A percentile compares a stretch with the other conserved stretches of the same genome.
phyloP scores from a whole-genome alignment of 106 monocot species.

The Iris macrosiphon region DNA sequence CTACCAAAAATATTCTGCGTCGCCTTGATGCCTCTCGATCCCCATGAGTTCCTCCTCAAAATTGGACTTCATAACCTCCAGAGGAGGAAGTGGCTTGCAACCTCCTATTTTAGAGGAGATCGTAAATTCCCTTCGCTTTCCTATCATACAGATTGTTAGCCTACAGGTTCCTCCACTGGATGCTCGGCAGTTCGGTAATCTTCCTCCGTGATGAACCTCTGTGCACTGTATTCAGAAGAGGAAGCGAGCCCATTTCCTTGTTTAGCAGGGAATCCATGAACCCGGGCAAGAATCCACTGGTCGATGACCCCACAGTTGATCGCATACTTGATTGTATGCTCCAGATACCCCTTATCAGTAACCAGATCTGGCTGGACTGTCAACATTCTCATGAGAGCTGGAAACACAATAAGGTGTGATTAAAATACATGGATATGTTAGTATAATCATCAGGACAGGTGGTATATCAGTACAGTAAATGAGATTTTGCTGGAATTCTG shows the following conservation, averaged over 20 bases:
- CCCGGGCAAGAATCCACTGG: conserved; percentile 50
- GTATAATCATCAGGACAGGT: too few species aligned
- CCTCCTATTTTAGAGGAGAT: too few species aligned
- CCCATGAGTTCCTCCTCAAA: too few species aligned
- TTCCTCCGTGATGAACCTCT: conserved; percentile 47
- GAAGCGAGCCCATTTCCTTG: conserved; percentile 21
- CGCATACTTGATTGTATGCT: conserved; percentile 65
- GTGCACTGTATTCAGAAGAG: not conserved
- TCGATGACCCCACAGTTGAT: conserved; percentile 74
- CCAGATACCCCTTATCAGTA: conserved; percentile 63
- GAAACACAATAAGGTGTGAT: conserved; percentile 11
- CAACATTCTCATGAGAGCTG: conserved; percentile 88
- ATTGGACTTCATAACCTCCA: too few species aligned
- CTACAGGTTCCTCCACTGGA: not conserved
- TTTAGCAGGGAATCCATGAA: conserved; percentile 48
- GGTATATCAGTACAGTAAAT: too few species aligned
- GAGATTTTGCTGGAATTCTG: too few species aligned
- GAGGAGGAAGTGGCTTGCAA: too few species aligned
- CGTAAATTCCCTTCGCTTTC: not conserved
- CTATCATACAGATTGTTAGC: not conserved
- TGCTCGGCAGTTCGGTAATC: conserved; percentile 46
- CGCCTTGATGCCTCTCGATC: too few species aligned
- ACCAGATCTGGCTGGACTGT: conserved; percentile 62
- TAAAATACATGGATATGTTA: not conserved
- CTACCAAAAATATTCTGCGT: too few species aligned